These are phyloP conservation scores for Pyrenula aspistea DNA, from an alignment of 495 filamentous ascomycete species.

Conservation along the genomic window DNA sequence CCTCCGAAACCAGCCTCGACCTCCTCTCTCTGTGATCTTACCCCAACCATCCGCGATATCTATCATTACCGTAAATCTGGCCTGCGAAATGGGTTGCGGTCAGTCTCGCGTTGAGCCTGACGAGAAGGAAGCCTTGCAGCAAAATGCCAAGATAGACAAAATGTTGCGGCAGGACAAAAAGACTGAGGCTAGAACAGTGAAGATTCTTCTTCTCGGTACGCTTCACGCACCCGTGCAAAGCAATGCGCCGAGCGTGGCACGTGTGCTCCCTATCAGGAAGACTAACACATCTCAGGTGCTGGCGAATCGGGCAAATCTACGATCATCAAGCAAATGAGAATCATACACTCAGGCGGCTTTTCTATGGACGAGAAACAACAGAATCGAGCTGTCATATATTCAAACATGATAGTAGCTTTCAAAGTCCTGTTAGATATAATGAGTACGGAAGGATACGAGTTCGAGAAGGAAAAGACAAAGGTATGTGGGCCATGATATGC, in stretches of 20 bases:
- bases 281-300: slow-evolving; percentile 47
- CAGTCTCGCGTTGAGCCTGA: slow-evolving; percentile 24
- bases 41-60: background rate
- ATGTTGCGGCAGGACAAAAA: slow-evolving; percentile 72
- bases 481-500: slow-evolving; percentile 36
- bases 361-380: slow-evolving; percentile 82
- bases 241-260: background rate
- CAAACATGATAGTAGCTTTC: slow-evolving; percentile 80
- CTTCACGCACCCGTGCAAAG: slow-evolving; percentile 1
- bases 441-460: slow-evolving; percentile 69
- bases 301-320: slow-evolving; percentile 98
- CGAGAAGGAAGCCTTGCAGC: slow-evolving; percentile 29
- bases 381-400: slow-evolving; percentile 89
- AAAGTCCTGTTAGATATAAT: slow-evolving; percentile 88
- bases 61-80: background rate
- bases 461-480: slow-evolving; percentile 65
- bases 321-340: slow-evolving; percentile 97
- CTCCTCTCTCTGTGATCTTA: too few relatives aligned
- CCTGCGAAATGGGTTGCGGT: slow-evolving; percentile 25
- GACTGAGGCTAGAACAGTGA: slow-evolving; percentile 64
- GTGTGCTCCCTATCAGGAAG: background rate
- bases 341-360: slow-evolving; percentile 92
- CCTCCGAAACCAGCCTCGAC: too few relatives aligned
- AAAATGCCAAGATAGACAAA: slow-evolving; percentile 58
- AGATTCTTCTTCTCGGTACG: slow-evolving; percentile 71